Evolutionary conservation across 306 rosid genomes (phyloP).

Genomic region (Trifolium dubium): DNA sequence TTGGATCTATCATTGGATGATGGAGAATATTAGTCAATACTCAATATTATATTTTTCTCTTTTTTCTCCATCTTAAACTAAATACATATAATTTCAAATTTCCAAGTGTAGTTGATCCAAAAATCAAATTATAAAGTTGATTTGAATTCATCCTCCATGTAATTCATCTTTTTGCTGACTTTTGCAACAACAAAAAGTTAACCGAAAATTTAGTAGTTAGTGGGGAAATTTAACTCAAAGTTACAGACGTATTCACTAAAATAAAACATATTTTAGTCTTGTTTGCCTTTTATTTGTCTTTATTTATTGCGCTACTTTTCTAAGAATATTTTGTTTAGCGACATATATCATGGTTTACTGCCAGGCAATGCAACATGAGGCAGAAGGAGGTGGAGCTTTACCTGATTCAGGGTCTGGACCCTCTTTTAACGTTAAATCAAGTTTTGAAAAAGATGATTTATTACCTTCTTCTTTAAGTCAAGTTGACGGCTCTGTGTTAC

Average conservation of each 20-base stretch:
- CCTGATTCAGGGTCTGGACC: conserved; percentile 51
- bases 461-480: conserved; percentile 91
- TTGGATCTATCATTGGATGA: neutral
- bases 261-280: conserved; percentile 22
- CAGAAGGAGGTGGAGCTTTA: conserved; percentile 43
- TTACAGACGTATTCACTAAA: conserved; percentile 13
- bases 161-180: conserved; percentile 25
- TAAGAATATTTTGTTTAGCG: conserved; percentile 15
- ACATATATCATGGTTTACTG: conserved; percentile 32
- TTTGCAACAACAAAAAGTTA: neutral
- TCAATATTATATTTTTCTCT: neutral
- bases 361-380: conserved; percentile 51
- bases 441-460: conserved; percentile 59
- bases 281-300: conserved; percentile 23
- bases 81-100: neutral
- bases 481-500: conserved; percentile 75
- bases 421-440: conserved; percentile 38
- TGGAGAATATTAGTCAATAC: neutral
- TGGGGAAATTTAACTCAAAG: neutral
- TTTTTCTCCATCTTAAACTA: conserved; percentile 5
- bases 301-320: conserved; percentile 19
- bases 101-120: conserved; percentile 24
- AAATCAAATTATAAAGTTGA: conserved; percentile 26
- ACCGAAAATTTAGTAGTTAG: neutral
- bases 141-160: conserved; percentile 8